phyloP scores from a whole-genome alignment of 371 early-diverging fungal genomes.

The Haplosporangium sp. region DNA sequence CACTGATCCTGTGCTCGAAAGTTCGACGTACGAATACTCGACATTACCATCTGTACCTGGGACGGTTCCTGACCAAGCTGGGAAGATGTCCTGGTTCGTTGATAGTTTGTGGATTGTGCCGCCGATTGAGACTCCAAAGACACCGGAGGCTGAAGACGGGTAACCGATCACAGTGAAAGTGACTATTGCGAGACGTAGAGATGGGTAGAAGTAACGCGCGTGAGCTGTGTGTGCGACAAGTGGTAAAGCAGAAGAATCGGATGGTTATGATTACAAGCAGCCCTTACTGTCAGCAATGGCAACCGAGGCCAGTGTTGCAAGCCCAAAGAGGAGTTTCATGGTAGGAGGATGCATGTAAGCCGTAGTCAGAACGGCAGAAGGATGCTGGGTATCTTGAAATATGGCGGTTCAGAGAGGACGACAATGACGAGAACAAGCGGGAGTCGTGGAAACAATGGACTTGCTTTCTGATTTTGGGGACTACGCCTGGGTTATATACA shows the following conservation, averaged over 20 bases:
- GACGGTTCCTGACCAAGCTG: slow-evolving; percentile 30
- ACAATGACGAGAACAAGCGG: no score
- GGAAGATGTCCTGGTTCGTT: slow-evolving; percentile 25
- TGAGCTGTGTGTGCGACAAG: background rate
- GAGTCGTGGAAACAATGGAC: no score
- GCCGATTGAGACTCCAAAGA: slow-evolving; percentile 30
- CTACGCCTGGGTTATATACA: no score
- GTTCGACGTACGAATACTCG: slow-evolving; percentile 29
- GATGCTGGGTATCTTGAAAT: no score
- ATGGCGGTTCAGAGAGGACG: no score
- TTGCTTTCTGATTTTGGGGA: no score
- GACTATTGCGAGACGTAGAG: slow-evolving; percentile 6
- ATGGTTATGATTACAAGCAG: background rate
- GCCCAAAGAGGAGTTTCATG: slow-evolving; percentile 10
- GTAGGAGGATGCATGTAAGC: background rate
- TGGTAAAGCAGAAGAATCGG: background rate
- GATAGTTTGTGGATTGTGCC: slow-evolving; percentile 18
- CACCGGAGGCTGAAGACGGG: slow-evolving; percentile 8
- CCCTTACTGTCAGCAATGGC: slow-evolving; percentile 19
- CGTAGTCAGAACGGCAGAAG: no score
- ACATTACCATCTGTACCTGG: slow-evolving; percentile 8
- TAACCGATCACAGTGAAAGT: slow-evolving; percentile 39
- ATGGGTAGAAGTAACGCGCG: background rate
- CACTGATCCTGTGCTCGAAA: slow-evolving; percentile 13
- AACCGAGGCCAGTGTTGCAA: slow-evolving; percentile 11